These are phyloP conservation scores for Agaricus sinodeliciosus DNA, from an alignment of 768 basidiomycete species.

Conservation along the genomic window DNA sequence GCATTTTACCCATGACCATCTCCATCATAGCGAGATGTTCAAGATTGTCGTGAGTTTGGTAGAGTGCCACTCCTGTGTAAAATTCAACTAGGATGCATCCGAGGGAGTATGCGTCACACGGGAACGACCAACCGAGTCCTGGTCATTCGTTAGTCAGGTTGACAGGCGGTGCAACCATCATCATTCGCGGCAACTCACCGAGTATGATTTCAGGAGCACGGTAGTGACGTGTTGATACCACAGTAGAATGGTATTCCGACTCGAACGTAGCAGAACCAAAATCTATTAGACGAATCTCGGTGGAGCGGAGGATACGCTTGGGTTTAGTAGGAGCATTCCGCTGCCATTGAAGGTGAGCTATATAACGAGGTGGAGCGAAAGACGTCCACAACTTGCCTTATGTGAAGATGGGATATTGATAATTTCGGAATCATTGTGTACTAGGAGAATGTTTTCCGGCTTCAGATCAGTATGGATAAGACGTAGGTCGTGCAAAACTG, in stretches of 20 bases:
- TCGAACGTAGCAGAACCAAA: conserved; percentile 99
- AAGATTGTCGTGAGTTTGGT: conserved; percentile 98
- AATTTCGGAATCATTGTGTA: conserved; percentile 70
- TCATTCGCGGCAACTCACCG: conserved; percentile 43
- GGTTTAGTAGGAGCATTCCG: conserved; percentile 58
- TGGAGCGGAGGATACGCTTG: conserved; percentile 77
- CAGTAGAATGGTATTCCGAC: conserved; percentile 95
- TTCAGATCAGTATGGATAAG: conserved; percentile 98
- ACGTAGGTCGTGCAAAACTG: conserved; percentile 87
- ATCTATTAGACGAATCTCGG: conserved; percentile 94
- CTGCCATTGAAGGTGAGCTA: conserved; percentile 28
- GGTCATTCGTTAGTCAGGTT: conserved; percentile 15
- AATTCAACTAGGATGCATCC: conserved; percentile 99
- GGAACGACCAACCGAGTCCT: conserved; percentile 98
- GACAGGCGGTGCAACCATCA: conserved; percentile 8
- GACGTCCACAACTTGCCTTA: conserved; percentile 40
- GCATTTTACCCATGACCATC: conserved; percentile 98
- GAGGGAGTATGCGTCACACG: conserved; percentile 97
- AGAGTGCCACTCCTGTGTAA: conserved; percentile 95
- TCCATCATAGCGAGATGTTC: conserved; percentile 99
- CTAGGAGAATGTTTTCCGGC: conserved; percentile 96
- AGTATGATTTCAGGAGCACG: conserved; percentile 99
- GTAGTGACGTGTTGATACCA: conserved; percentile 97
- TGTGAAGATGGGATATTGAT: conserved; percentile 54
- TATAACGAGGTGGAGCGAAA: neutral